phyloP scores from a whole-genome alignment of 495 filamentous ascomycete genomes.

The Lepraria neglecta region DNA sequence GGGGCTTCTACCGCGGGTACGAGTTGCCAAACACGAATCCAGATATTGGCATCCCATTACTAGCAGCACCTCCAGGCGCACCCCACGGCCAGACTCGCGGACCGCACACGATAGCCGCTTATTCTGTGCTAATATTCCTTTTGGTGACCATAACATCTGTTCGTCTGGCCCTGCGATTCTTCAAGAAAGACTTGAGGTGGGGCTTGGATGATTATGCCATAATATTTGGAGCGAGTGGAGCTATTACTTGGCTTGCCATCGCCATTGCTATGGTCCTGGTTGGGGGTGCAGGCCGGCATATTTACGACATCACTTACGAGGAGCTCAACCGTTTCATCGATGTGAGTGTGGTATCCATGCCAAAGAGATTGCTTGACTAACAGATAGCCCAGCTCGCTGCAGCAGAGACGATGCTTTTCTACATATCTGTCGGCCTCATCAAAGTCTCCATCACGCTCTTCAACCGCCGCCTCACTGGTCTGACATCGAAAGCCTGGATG shows the following conservation, averaged over 20 bases:
- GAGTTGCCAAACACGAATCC: not conserved
- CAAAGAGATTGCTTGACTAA: not conserved
- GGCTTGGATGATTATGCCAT: conserved; percentile 1
- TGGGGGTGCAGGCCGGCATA: conserved; percentile 8
- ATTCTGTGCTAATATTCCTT: not conserved
- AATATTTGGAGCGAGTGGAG: conserved; percentile 3
- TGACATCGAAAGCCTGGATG: conserved; percentile 24
- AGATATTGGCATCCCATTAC: not conserved
- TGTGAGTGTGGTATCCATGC: not conserved
- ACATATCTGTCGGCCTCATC: conserved; percentile 23
- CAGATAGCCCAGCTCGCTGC: not conserved
- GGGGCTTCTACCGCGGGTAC: conserved; percentile 3
- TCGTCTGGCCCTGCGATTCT: conserved; percentile 4
- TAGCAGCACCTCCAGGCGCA: not conserved
- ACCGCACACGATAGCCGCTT: not conserved
- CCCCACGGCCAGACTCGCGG: conserved; percentile 3
- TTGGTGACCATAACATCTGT: not conserved
- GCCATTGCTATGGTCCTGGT: not conserved
- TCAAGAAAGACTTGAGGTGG: not conserved
- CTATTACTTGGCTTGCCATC: not conserved
- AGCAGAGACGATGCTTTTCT: conserved; percentile 18
- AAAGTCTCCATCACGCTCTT: conserved; percentile 28
- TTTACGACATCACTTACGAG: conserved; percentile 11
- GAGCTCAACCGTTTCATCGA: conserved; percentile 2
- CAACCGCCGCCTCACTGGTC: conserved; percentile 26